A percentile compares a stretch with the other conserved stretches of the same genome.
Evolutionary conservation across 2,329 filamentous ascomycete species (phyloP).

Genomic region (Trichoderma polysporum): DNA sequence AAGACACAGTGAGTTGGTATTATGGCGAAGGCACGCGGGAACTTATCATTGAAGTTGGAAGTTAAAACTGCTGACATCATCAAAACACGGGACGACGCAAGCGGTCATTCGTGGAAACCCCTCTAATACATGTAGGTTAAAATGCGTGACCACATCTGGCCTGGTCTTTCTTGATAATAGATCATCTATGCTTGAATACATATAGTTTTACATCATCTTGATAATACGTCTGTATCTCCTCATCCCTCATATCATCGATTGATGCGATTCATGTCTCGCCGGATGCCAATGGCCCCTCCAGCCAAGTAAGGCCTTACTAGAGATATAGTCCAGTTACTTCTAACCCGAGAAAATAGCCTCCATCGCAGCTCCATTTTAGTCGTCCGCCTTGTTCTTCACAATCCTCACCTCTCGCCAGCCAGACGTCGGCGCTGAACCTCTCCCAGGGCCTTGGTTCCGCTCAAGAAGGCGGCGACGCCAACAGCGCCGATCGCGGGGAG

Average conservation of each 20-base stretch:
- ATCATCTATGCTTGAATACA: neutral
- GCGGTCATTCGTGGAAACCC: neutral
- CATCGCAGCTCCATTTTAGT: neutral
- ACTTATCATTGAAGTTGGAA: neutral
- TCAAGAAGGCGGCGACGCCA: constrained; percentile 73
- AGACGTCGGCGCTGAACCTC: constrained; percentile 89
- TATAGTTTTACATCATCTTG: constrained; percentile 11
- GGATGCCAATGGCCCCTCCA: neutral
- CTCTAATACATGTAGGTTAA: no score
- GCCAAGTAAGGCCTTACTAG: neutral
- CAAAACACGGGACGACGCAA: neutral
- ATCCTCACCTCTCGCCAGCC: constrained; percentile 61
- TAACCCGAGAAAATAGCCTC: neutral
- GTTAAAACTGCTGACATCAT: constrained; percentile 16
- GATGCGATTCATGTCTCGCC: neutral
- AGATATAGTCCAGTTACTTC: constrained; percentile 5
- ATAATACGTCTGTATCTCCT: neutral
- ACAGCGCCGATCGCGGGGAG: constrained; percentile 71
- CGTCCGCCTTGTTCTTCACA: neutral
- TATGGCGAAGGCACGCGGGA: neutral
- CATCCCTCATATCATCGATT: neutral
- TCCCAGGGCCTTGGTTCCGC: constrained; percentile 83
- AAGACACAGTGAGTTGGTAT: neutral
- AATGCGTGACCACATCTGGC: neutral
- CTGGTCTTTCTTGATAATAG: neutral